Conservation (phyloP, 768 basidiomycete species). For the Termitomyces sp. region DNA sequence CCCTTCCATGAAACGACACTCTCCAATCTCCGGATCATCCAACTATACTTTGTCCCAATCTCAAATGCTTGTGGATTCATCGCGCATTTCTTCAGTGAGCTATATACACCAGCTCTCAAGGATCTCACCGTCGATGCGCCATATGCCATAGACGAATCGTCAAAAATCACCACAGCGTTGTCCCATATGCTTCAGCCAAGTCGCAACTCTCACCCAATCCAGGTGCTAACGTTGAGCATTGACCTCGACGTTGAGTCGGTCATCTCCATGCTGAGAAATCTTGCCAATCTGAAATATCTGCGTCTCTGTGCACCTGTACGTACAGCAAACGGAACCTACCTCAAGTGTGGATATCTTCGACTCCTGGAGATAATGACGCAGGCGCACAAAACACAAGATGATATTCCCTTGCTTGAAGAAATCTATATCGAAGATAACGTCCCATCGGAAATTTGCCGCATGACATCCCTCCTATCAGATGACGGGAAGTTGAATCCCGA, state of each 20-base stretch:
- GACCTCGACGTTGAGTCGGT: background rate
- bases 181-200: background rate
- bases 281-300: background rate
- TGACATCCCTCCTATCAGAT: background rate
- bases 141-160: background rate
- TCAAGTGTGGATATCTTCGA: background rate
- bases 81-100: background rate
- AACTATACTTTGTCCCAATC: background rate
- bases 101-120: background rate
- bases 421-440: background rate
- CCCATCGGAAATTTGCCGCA: background rate
- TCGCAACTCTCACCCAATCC: background rate
- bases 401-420: background rate
- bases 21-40: background rate
- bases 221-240: background rate
- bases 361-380: background rate
- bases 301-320: constrained; percentile 1
- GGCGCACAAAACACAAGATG: background rate
- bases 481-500: background rate
- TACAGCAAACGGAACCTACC: background rate
- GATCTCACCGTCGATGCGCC: background rate
- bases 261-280: background rate
- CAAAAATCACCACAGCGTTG: background rate
- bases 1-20: background rate
- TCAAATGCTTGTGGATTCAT: background rate